Evolutionary conservation across 139 green algal species (phyloP).

Genomic region (Chlamydomonas sp.): DNA sequence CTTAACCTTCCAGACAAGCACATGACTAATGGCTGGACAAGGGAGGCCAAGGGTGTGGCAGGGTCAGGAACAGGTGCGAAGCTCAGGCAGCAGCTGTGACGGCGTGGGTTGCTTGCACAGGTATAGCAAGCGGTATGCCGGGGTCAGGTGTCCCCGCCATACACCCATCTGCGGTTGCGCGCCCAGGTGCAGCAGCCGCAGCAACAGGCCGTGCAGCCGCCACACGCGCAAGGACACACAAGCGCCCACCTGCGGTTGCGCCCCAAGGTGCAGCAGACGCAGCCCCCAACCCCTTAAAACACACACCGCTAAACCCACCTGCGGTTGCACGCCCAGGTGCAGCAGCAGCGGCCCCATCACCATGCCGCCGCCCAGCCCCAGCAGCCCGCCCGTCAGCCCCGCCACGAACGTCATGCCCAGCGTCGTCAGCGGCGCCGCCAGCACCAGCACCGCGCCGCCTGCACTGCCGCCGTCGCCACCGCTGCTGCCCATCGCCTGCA

Average conservation of each 20-base stretch:
- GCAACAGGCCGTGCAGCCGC: not conserved
- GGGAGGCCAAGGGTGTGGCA: no score
- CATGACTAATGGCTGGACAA: no score
- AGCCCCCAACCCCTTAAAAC: no score
- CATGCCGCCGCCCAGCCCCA: constrained; percentile 70
- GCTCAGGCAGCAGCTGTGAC: no score
- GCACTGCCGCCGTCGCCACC: no score
- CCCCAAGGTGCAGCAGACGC: not conserved
- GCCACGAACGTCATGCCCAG: constrained; percentile 25
- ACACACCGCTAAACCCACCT: constrained; percentile 16
- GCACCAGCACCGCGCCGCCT: not conserved
- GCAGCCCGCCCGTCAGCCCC: constrained; percentile 37
- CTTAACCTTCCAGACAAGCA: not conserved
- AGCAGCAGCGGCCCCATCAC: constrained; percentile 63
- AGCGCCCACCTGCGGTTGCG: not conserved
- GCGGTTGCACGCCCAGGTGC: constrained; percentile 50
- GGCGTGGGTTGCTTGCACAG: not conserved
- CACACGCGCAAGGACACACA: not conserved
- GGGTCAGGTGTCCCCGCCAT: no score
- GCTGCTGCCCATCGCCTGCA: no score
- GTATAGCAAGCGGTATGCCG: not conserved
- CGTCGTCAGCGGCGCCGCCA: not conserved
- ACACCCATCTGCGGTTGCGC: constrained; percentile 53
- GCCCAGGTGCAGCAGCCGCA: constrained; percentile 52
- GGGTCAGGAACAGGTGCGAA: no score